A percentile compares a stretch with the other conserved stretches of the same genome.
phyloP scores from a whole-genome alignment of 345 rosid species.

The Salix exigua region DNA sequence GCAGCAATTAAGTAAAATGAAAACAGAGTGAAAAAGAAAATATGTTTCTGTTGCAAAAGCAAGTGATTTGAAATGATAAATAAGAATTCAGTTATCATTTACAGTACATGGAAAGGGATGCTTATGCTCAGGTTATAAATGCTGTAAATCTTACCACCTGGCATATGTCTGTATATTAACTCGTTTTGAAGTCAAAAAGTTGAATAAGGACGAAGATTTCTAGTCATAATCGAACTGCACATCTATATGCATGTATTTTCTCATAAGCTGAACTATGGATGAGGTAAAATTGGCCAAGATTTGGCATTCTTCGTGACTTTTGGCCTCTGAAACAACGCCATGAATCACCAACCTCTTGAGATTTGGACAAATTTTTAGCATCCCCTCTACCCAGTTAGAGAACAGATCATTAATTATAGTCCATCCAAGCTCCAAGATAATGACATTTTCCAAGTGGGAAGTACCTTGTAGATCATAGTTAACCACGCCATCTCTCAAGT shows the following conservation, averaged over 20 bases:
- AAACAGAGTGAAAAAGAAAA: conserved; percentile 8
- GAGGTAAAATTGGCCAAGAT: conserved; percentile 64
- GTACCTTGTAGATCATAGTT: conserved; percentile 61
- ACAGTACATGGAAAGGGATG: neutral
- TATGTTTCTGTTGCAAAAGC: neutral
- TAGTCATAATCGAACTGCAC: conserved; percentile 66
- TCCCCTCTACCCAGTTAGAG: conserved; percentile 59
- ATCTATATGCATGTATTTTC: conserved; percentile 65
- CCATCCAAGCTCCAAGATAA: conserved; percentile 77
- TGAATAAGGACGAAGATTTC: conserved; percentile 18
- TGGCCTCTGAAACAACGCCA: conserved; percentile 68
- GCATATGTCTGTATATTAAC: conserved; percentile 13
- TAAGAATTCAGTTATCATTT: conserved; percentile 21
- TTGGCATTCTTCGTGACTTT: conserved; percentile 60
- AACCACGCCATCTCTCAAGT: conserved; percentile 53
- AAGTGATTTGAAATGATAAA: conserved; percentile 3
- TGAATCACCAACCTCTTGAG: conserved; percentile 59
- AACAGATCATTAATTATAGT: conserved; percentile 52
- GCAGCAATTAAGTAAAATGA: neutral
- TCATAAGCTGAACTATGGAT: conserved; percentile 68
- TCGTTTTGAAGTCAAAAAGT: conserved; percentile 11
- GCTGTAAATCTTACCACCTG: conserved; percentile 15
- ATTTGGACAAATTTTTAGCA: conserved; percentile 63
- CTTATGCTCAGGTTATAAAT: conserved; percentile 1
- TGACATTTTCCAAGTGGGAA: conserved; percentile 50